Percentiles rank a stretch among this genome's conserved stretches.
phyloP scores from a whole-genome alignment of 1,284 basidiomycete species.

The Thecaphora frezii region DNA sequence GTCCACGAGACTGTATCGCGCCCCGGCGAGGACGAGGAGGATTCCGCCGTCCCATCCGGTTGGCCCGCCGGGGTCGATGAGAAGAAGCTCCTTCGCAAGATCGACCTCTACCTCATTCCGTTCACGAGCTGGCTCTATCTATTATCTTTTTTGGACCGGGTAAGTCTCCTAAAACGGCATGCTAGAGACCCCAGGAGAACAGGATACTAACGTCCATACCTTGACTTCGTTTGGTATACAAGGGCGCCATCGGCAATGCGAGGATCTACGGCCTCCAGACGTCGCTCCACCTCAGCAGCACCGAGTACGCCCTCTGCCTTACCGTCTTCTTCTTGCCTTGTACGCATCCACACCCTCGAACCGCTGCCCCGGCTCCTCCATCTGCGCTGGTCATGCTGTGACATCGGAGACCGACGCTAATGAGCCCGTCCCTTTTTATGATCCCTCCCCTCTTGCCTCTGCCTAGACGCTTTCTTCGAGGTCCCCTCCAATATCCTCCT shows the following conservation, averaged over 20 bases:
- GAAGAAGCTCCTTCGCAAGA: slow-evolving; percentile 49
- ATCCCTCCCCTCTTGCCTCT: too few relatives aligned
- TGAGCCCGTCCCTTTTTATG: too few relatives aligned
- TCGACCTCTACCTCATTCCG: slow-evolving; percentile 49
- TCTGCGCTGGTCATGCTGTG: too few relatives aligned
- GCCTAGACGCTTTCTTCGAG: slow-evolving; percentile 32
- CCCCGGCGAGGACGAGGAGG: background rate
- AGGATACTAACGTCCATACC: too few relatives aligned
- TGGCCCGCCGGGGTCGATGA: slow-evolving; percentile 41
- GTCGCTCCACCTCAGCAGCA: slow-evolving; percentile 19
- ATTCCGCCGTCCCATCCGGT: background rate
- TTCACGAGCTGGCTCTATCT: slow-evolving; percentile 48
- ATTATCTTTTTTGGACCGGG: slow-evolving; percentile 61
- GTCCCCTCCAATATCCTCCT: slow-evolving; percentile 61
- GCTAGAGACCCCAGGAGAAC: too few relatives aligned
- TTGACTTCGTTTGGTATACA: too few relatives aligned
- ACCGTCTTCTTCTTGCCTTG: slow-evolving; percentile 44
- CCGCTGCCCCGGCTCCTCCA: too few relatives aligned
- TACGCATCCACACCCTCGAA: too few relatives aligned
- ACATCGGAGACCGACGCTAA: too few relatives aligned
- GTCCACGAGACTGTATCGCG: background rate
- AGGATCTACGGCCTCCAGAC: slow-evolving; percentile 30
- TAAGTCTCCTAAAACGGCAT: too few relatives aligned
- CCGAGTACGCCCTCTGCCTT: slow-evolving; percentile 26
- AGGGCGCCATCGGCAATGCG: slow-evolving; percentile 61